Evolutionary conservation across 192 early-diverging fungal genomes (phyloP).

Genomic region (Backusella tarrabulga): DNA sequence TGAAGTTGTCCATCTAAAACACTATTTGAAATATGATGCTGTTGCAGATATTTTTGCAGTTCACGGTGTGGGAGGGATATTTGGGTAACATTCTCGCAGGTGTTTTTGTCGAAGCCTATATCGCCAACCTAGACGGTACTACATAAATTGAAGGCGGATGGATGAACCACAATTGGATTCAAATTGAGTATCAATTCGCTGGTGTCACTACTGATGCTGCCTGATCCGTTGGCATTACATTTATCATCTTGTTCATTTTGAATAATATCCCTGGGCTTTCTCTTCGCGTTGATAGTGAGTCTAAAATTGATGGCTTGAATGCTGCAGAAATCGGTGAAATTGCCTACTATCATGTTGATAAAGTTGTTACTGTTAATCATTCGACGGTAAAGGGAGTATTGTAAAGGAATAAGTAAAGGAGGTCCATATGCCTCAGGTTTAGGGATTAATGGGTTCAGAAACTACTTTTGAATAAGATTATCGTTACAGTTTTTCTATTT

Average conservation of each 20-base stretch:
- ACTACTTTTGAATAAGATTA: background rate
- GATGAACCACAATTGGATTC: slow-evolving; percentile 77
- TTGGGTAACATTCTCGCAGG: slow-evolving; percentile 89
- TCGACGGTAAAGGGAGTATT: slow-evolving; percentile 26
- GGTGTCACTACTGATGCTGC: slow-evolving; percentile 65
- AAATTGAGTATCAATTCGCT: slow-evolving; percentile 80
- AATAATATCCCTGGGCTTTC: slow-evolving; percentile 76
- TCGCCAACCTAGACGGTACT: slow-evolving; percentile 69
- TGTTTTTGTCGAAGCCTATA: slow-evolving; percentile 78
- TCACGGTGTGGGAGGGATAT: slow-evolving; percentile 82
- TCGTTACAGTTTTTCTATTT: background rate
- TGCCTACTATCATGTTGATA: slow-evolving; percentile 48
- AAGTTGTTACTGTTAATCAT: slow-evolving; percentile 39
- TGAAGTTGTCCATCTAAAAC: slow-evolving; percentile 78
- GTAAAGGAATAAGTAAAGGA: slow-evolving; percentile 15
- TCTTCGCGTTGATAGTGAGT: slow-evolving; percentile 71
- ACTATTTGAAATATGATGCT: slow-evolving; percentile 85
- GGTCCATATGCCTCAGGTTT: background rate
- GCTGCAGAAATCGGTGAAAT: slow-evolving; percentile 80
- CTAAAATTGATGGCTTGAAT: slow-evolving; percentile 72
- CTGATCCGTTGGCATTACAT: slow-evolving; percentile 78
- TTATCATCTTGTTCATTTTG: slow-evolving; percentile 69
- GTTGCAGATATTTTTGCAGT: slow-evolving; percentile 90
- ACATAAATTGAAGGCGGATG: slow-evolving; percentile 67
- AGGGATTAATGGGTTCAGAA: slow-evolving; percentile 19